Conservation (phyloP, 2,329 filamentous ascomycete species). For the Calonectria honghensis region DNA sequence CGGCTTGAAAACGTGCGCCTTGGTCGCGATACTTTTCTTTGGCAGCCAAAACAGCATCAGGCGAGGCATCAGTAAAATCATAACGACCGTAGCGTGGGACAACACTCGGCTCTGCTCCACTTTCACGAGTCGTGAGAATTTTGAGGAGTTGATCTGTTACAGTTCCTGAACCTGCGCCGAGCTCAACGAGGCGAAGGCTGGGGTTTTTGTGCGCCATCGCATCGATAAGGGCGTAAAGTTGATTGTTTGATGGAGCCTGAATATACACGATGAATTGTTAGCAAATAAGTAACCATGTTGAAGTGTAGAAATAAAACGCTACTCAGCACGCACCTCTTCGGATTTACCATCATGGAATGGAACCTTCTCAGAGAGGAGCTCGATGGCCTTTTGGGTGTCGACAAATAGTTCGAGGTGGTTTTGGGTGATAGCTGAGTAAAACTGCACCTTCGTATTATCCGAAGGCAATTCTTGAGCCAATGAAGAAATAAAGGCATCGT, state of each 20-base stretch:
- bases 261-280: neutral
- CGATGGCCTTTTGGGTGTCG: neutral
- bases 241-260: neutral
- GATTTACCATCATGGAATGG: no score
- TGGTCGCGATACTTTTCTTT: conserved; percentile 37
- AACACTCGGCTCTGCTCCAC: neutral
- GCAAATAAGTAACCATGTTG: no score
- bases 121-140: neutral
- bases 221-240: neutral
- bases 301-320: no score
- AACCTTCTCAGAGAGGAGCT: neutral
- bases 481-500: neutral
- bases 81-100: conserved; percentile 45
- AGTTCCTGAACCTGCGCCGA: conserved; percentile 62
- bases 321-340: neutral
- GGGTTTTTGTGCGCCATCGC: conserved; percentile 57
- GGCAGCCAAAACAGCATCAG: conserved; percentile 52
- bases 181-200: conserved; percentile 59
- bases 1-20: conserved; percentile 44
- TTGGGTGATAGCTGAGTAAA: neutral
- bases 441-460: neutral
- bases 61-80: conserved; percentile 62
- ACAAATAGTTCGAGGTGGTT: neutral
- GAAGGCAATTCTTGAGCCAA: neutral
- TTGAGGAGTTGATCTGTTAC: conserved; percentile 45